Evolutionary conservation across 2,329 filamentous ascomycete species (phyloP).

Genomic region (Sordariomycetes sp.): DNA sequence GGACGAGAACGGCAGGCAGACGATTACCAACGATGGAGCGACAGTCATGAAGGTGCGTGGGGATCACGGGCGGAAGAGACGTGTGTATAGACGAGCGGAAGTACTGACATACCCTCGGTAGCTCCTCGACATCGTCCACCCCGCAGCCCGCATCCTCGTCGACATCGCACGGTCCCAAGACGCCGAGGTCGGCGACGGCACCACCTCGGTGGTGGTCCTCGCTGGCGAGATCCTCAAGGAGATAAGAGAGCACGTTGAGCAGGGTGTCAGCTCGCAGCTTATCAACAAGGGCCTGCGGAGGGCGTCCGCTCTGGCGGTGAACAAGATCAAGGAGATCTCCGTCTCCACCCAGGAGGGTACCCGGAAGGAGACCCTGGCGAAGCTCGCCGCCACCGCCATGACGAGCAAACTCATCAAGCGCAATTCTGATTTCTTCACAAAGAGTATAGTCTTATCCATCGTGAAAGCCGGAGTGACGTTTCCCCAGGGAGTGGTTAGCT

Average conservation of each 20-base stretch:
- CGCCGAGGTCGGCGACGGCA: slow-evolving; percentile 96
- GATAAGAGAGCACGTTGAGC: slow-evolving; percentile 89
- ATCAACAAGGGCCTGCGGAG: slow-evolving; percentile 94
- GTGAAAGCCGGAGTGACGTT: neutral
- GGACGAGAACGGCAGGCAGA: slow-evolving; percentile 89
- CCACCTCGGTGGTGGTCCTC: slow-evolving; percentile 91
- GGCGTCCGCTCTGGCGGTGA: slow-evolving; percentile 82
- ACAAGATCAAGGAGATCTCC: slow-evolving; percentile 98
- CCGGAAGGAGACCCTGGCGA: slow-evolving; percentile 76
- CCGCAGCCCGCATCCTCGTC: slow-evolving; percentile 90
- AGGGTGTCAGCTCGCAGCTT: slow-evolving; percentile 92
- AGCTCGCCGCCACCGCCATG: slow-evolving; percentile 93
- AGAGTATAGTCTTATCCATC: slow-evolving; percentile 43
- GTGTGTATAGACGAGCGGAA: no score
- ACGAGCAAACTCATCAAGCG: slow-evolving; percentile 98
- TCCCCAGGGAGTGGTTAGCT: neutral
- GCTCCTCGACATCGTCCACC: slow-evolving; percentile 97
- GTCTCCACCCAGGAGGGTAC: slow-evolving; percentile 74
- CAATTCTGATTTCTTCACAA: slow-evolving; percentile 94
- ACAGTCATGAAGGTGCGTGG: slow-evolving; percentile 88
- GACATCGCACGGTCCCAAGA: slow-evolving; percentile 99
- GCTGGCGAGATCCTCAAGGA: slow-evolving; percentile 98
- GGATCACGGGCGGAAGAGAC: neutral
- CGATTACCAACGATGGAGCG: slow-evolving; percentile 97
- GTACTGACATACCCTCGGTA: slow-evolving; percentile 20